phyloP scores from a whole-genome alignment of 768 basidiomycete genomes.

The Mycena kentingensis region DNA sequence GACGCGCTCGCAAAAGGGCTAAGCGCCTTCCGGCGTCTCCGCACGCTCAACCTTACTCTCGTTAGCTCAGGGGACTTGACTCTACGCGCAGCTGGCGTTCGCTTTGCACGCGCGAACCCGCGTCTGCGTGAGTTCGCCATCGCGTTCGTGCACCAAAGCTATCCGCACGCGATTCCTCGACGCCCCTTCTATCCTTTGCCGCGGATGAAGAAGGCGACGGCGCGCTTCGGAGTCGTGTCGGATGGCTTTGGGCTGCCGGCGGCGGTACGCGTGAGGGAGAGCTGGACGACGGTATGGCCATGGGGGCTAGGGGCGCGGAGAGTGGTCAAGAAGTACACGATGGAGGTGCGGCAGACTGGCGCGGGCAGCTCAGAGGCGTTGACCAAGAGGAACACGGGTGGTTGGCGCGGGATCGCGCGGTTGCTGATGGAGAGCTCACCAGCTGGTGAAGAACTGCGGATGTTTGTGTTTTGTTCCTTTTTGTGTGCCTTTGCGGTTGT shows the following conservation, averaged over 20 bases:
- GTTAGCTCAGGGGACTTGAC: conserved; percentile 67
- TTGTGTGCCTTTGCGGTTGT: conserved; percentile 55
- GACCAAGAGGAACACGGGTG: conserved; percentile 45
- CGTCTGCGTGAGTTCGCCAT: conserved; percentile 65
- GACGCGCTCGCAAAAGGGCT: conserved; percentile 66
- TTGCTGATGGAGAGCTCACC: conserved; percentile 56
- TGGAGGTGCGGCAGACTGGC: conserved; percentile 43
- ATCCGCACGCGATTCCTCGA: conserved; percentile 52
- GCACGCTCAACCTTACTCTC: conserved; percentile 61
- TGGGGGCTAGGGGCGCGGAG: conserved; percentile 46
- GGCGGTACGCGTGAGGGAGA: conserved; percentile 53
- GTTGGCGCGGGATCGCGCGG: conserved; percentile 46
- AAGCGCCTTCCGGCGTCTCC: conserved; percentile 62
- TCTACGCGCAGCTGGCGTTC: conserved; percentile 50
- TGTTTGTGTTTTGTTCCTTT: conserved; percentile 55
- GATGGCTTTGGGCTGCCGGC: conserved; percentile 69
- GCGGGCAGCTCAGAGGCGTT: conserved; percentile 35
- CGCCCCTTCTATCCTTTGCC: conserved; percentile 45
- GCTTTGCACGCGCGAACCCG: conserved; percentile 67
- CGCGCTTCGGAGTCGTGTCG: conserved; percentile 56
- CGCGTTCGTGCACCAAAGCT: conserved; percentile 59
- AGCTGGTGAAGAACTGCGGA: conserved; percentile 70
- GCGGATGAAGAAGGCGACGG: conserved; percentile 47
- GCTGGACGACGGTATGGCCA: conserved; percentile 49
- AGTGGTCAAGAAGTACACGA: conserved; percentile 39